A percentile compares a stretch with the other conserved stretches of the same genome.
phyloP scores from a whole-genome alignment of 2,329 filamentous ascomycete genomes.

The Ceratocystis albifundus region DNA sequence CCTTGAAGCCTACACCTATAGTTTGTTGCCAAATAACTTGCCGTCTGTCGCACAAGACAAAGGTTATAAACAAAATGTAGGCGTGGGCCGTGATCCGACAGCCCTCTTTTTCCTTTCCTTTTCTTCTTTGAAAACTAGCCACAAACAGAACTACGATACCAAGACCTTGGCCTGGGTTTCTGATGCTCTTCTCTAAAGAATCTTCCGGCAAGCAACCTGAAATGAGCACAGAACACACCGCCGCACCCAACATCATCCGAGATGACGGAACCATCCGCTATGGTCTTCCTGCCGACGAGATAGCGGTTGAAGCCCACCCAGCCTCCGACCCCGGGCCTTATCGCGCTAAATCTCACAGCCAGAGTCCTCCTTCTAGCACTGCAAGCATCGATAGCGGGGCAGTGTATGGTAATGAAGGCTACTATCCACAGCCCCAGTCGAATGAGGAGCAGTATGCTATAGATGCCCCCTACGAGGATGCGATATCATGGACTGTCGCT shows the following conservation, averaged over 20 bases:
- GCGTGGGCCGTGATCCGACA: neutral
- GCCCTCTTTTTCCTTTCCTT: neutral
- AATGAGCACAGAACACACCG: slow-evolving; percentile 3
- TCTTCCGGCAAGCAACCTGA: neutral
- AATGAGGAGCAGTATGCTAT: slow-evolving; percentile 3
- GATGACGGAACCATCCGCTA: slow-evolving; percentile 1
- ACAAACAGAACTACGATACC: neutral
- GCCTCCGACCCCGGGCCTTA: neutral
- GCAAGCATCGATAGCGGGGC: slow-evolving; percentile 8
- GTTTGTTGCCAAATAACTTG: neutral
- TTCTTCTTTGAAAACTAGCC: neutral
- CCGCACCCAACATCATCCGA: neutral
- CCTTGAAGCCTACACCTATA: slow-evolving; percentile 4
- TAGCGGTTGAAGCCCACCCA: neutral
- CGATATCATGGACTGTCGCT: neutral
- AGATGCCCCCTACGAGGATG: neutral
- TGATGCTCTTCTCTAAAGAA: neutral
- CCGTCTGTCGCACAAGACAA: slow-evolving; percentile 3
- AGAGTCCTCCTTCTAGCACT: neutral
- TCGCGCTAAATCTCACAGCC: neutral
- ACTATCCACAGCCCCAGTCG: neutral
- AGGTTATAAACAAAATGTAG: neutral
- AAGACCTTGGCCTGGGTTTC: neutral
- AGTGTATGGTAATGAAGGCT: neutral
- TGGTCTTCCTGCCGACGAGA: neutral